Conservation (phyloP, 2,329 filamentous ascomycete species). For the Alternaria atra region DNA sequence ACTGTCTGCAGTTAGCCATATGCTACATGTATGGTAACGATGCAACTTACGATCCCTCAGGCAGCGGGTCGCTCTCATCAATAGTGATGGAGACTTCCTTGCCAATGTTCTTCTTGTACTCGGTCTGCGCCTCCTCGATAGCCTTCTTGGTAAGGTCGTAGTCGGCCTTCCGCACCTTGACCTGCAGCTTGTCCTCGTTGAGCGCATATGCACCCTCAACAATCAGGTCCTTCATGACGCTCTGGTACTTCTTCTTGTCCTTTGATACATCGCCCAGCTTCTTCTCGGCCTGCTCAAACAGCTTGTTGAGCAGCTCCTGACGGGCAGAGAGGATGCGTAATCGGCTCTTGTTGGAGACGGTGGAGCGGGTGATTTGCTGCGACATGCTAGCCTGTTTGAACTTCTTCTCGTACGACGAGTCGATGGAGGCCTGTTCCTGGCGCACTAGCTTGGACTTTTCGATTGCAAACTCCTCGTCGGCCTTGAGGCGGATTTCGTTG, state of each 20-base stretch:
- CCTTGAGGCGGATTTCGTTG: slow-evolving; percentile 96
- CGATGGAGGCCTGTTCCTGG: slow-evolving; percentile 92
- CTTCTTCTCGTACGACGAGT: slow-evolving; percentile 95
- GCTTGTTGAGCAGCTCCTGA: slow-evolving; percentile 87
- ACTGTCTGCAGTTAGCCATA: slow-evolving; percentile 58
- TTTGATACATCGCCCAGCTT: slow-evolving; percentile 73
- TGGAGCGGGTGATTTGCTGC: slow-evolving; percentile 97
- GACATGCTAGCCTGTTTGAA: slow-evolving; percentile 99
- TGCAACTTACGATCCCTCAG: slow-evolving; percentile 78
- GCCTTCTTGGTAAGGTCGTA: slow-evolving; percentile 79
- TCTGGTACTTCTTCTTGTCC: slow-evolving; percentile 78
- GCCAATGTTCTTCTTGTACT: slow-evolving; percentile 82
- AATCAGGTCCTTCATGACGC: slow-evolving; percentile 78
- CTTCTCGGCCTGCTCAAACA: slow-evolving; percentile 83
- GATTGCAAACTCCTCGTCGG: slow-evolving; percentile 98
- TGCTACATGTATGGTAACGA: fast-evolving
- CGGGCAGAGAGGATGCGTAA: slow-evolving; percentile 86
- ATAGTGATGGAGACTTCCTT: slow-evolving; percentile 75
- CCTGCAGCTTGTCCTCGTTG: slow-evolving; percentile 77
- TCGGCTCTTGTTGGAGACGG: slow-evolving; percentile 93
- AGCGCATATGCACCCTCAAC: slow-evolving; percentile 91
- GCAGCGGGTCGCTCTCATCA: slow-evolving; percentile 80
- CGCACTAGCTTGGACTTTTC: slow-evolving; percentile 99
- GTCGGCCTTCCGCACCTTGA: slow-evolving; percentile 84
- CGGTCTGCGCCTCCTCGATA: slow-evolving; percentile 75